phyloP scores from a whole-genome alignment of 2,329 filamentous ascomycete species.

The Neospermospora avenae region DNA sequence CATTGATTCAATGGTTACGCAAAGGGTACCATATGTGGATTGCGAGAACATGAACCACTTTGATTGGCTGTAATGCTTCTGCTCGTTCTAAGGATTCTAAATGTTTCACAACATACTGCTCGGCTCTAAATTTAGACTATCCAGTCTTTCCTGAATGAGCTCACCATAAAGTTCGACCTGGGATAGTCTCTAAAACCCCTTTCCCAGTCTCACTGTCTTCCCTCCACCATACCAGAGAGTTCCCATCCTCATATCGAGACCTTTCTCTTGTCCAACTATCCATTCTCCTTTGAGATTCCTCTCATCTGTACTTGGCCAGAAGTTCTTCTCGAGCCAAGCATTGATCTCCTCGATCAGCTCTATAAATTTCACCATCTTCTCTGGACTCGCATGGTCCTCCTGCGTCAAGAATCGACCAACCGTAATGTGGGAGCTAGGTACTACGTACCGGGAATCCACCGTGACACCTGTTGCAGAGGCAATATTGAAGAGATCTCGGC shows the following conservation, averaged over 20 bases:
- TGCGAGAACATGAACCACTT: too few relatives aligned
- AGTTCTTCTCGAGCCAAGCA: slow-evolving; percentile 64
- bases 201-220: slow-evolving; percentile 60
- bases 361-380: slow-evolving; percentile 58
- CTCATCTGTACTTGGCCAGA: slow-evolving; percentile 57
- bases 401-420: slow-evolving; percentile 74
- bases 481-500: slow-evolving; percentile 69
- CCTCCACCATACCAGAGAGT: slow-evolving; percentile 86
- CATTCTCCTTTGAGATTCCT: slow-evolving; percentile 63
- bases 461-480: slow-evolving; percentile 60
- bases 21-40: too few relatives aligned
- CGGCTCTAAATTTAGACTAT: neutral
- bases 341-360: slow-evolving; percentile 74
- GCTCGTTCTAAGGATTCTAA: too few relatives aligned
- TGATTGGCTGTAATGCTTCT: too few relatives aligned
- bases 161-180: too few relatives aligned
- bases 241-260: slow-evolving; percentile 72
- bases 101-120: too few relatives aligned
- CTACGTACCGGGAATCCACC: slow-evolving; percentile 77
- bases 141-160: neutral
- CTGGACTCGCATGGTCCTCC: slow-evolving; percentile 56
- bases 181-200: slow-evolving; percentile 50
- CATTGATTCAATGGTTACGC: too few relatives aligned
- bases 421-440: slow-evolving; percentile 87
- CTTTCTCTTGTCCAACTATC: slow-evolving; percentile 82